Base-by-base conservation (phyloP, 768 basidiomycete species). In the Amanita molliuscula region DNA sequence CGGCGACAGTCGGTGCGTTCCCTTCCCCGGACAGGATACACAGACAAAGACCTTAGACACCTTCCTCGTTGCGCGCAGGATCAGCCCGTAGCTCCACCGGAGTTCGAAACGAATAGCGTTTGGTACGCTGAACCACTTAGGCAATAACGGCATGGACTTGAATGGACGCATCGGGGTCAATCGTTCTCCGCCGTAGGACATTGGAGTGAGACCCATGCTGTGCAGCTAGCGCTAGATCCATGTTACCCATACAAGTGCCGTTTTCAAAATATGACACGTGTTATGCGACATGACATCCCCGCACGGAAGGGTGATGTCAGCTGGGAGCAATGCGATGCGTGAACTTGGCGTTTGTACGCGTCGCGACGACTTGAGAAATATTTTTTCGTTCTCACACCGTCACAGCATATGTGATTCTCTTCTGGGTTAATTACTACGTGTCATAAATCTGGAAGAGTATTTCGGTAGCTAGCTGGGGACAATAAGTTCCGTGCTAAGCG, bases 1-100 rank as follows among this genome's bases (percentile, higher is more conserved):
- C 78, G 95, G 56, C 91, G 91, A 48, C 95, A 97, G 64, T 75
- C 76, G 62, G 94, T 94, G 63, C 59, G 89, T 70, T 42, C 9
- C 9, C 43, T 44, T 25, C 10, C n/a, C 35, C 18, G 28, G 16
- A 41, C 50, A 16, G 21, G 28, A 21, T 53, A 18, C 35, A 23
- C 18, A 25, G 23, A 3, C 16, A 7, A 21, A 53, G 9, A 56
- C 6, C 3, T n/a, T 28, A 16, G 44, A 46, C 18, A 28, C 36
- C 35, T 20, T 29, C 26, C 13, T 40, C 18, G 8, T 28, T 28
- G 26, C 20, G 41, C 47, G 10, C 55, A 92, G 90, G 74, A 81
- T 18, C 74, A 86, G 55, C 76, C 84, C 18, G 62, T 70, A 42
- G 79, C 90, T 38, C 86, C 88, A 1, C 67, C 79, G 56, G 76